phyloP scores from a whole-genome alignment of 2,329 filamentous ascomycete genomes.

The Ceratocystis albifundus region DNA sequence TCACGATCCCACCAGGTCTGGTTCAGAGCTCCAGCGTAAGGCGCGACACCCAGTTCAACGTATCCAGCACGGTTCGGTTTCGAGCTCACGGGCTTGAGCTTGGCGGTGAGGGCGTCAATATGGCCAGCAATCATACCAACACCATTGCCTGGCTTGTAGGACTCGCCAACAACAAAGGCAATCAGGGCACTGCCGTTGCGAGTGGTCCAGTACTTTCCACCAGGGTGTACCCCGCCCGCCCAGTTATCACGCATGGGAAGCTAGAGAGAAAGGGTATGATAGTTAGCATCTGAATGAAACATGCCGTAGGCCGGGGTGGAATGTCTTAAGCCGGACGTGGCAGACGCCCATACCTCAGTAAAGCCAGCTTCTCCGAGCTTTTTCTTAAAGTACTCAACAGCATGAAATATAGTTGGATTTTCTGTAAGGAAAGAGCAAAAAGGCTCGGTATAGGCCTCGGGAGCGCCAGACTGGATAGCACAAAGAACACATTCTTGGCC shows the following conservation, averaged over 20 bases:
- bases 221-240: conserved; percentile 57
- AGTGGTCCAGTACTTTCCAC: conserved; percentile 79
- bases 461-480: conserved; percentile 34
- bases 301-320: neutral
- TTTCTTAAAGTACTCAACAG: conserved; percentile 64
- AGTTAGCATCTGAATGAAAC: conserved; percentile 22
- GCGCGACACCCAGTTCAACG: conserved; percentile 78
- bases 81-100: conserved; percentile 79
- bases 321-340: neutral
- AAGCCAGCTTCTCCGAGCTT: conserved; percentile 65
- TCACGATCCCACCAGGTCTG: conserved; percentile 96
- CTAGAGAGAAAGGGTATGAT: conserved; percentile 31
- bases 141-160: conserved; percentile 75
- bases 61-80: conserved; percentile 79
- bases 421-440: conserved; percentile 79
- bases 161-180: conserved; percentile 69
- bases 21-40: conserved; percentile 79
- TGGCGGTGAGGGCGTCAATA: conserved; percentile 82
- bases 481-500: conserved; percentile 31
- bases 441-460: conserved; percentile 63
- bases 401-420: conserved; percentile 90
- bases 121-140: conserved; percentile 83
- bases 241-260: conserved; percentile 71
- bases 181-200: conserved; percentile 80
- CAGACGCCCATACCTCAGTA: conserved; percentile 44